Base-by-base conservation (phyloP, 768 basidiomycete genomes). In the Amanita exitialis region DNA sequence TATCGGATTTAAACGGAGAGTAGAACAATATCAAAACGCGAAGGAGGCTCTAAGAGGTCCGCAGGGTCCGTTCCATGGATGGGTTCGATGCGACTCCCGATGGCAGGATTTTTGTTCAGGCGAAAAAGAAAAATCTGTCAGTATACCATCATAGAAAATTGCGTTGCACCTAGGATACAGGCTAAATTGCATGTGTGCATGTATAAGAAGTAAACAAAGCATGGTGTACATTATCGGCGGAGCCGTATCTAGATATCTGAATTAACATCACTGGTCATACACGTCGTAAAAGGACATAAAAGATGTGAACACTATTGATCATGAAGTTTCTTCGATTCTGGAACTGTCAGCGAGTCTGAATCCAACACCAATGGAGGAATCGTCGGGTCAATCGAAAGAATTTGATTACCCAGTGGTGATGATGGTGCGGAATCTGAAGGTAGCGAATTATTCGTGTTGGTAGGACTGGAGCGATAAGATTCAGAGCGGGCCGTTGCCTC, bases 21-120 rank as follows among this genome's bases (percentile, higher is more conserved):
- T 70, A 3, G 44, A 53, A 12, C 68, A 63, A 9, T 85, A 85
- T 56, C 78, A 78, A 53, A 54, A 46, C 1, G 80, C 77, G 0
- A 87, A 83, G 59, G 48, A 56, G 6, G 59, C 59, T 3, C 66
- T 90, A 21, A 55, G 71, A 13, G 76, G 74, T 0, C 54, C 62
- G 30, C 61, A 58, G 0, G 70, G 75, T 3, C 67, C 75, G 2
- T 86, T 90, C 53, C 62, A 66, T 30, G 83, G 81, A 16, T 90
- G 86, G 86, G 60, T 83, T 36, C 63, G 56, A 18, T 81, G 76
- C 47, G 83, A 82, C 3, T 53, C 57, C 35, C 58, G 61, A 45
- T 79, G 77, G 73, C 80, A 85, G 58, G 62, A 54, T 43, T 86
- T 86, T 43, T 57, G 56, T 32, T 28, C 61, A 18, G 53, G 58